A percentile compares a stretch with the other conserved stretches of the same genome.
Conservation (phyloP, 192 early-diverging fungal species). For the Backusella parvicylindrica region DNA sequence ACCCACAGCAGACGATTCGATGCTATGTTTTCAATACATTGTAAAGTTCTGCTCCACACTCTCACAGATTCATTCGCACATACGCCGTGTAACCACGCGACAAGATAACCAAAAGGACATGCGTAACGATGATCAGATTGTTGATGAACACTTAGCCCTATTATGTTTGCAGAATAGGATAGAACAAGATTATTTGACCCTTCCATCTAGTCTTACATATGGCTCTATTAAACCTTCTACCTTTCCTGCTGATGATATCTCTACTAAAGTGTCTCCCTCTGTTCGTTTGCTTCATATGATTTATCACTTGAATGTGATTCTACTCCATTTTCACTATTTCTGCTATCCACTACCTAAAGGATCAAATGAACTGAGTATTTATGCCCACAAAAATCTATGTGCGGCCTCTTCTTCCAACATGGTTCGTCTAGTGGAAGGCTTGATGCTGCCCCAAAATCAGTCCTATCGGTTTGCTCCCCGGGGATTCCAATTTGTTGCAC, state of each 20-base stretch:
- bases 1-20: neutral
- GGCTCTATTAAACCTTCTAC: neutral
- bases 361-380: neutral
- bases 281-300: slow-evolving; percentile 9
- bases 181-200: neutral
- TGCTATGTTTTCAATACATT: neutral
- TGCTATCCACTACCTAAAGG: neutral
- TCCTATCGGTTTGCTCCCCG: neutral
- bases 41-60: slow-evolving; percentile 1
- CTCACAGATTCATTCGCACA: neutral
- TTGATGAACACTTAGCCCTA: neutral
- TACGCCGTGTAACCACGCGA: neutral
- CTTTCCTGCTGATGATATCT: neutral
- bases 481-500: neutral
- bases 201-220: neutral
- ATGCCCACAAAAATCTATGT: neutral
- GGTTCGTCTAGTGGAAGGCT: neutral
- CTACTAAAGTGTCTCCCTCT: neutral
- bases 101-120: neutral
- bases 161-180: slow-evolving; percentile 2
- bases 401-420: slow-evolving; percentile 6
- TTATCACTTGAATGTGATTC: slow-evolving; percentile 15
- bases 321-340: slow-evolving; percentile 5
- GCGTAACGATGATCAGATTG: neutral
- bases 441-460: neutral